Evolutionary conservation across 2,329 filamentous ascomycete species (phyloP), one percentile per base, ranked within the genome.

Genomic region (Daldinia sp.): DNA sequence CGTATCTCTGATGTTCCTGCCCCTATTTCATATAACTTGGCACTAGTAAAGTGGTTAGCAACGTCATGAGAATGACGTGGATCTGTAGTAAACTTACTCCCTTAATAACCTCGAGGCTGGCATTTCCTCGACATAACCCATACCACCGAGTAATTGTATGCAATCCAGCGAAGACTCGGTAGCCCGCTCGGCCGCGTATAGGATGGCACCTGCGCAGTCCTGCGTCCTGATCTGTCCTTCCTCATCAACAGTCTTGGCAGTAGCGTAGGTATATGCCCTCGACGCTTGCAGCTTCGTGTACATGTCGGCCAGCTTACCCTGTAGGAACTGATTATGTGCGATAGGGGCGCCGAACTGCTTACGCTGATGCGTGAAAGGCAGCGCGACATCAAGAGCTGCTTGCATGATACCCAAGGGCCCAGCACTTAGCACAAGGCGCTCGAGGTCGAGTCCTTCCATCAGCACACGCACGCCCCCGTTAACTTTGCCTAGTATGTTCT

Each of bases 101-200:
- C 95, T 80, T 70, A 98, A 78, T 68, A 98, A 84, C 67, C 94
- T 83, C 19, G 94, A 96, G 0, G 93, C 94, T 0, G 93, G 90
- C 80, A 98, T 93, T 79, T 99, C 95, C 77, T 97, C 96, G 70
- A 96, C 87, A 74, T 98, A 98, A 3, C 94, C 94, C 87, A 94
- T 98, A 0, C 94, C 95, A 15, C 95, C 95, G 73, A 99, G 85
- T 62, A 97, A 84, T 78, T 99, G 95, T 61, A 98, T 92, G 45
- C 91, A 92, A 78, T 97, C 94, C 27, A 96, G 84, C 0, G 92
- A 86, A 62, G 89, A 92, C 79, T 97, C 93, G 0, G 92, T 96
- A 9, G 94, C 94, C 30, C 93, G 81, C 81, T 98, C 94, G 0
- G 93, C 94, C 1, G 94, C 93, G 77, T 96, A 97, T 68, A 98